phyloP scores from a whole-genome alignment of 208 protist species.

The Leishmania tropica region DNA sequence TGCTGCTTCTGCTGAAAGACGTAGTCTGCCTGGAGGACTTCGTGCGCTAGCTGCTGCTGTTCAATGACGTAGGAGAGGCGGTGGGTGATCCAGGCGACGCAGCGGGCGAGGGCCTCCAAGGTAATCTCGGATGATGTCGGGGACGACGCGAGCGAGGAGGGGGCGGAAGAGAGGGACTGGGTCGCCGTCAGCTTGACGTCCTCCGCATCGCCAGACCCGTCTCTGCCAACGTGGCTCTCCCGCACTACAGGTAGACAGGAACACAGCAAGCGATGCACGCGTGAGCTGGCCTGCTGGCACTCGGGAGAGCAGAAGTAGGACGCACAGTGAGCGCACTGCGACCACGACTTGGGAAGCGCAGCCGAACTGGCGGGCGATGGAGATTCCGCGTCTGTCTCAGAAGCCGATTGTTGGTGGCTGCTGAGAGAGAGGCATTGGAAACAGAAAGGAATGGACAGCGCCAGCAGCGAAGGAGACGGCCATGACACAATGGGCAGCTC shows the following conservation, averaged over 20 bases:
- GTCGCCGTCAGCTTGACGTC: neutral
- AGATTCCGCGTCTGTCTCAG: neutral
- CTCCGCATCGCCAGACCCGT: neutral
- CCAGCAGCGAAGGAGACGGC: constrained; percentile 46
- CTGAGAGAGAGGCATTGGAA: constrained; percentile 68
- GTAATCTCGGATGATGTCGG: constrained; percentile 39
- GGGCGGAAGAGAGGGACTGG: neutral
- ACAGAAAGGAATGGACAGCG: constrained; percentile 56
- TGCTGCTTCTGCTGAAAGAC: constrained; percentile 21
- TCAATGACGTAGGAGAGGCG: constrained; percentile 54
- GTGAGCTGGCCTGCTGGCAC: constrained; percentile 38
- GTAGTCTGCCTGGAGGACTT: constrained; percentile 43
- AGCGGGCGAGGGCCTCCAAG: constrained; percentile 65
- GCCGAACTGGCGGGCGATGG: neutral
- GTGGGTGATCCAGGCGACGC: constrained; percentile 54
- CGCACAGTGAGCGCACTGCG: constrained; percentile 41
- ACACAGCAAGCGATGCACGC: constrained; percentile 66
- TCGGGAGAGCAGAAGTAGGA: constrained; percentile 64
- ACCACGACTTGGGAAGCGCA: constrained; percentile 27
- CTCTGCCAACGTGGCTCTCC: neutral
- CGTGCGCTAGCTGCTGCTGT: constrained; percentile 44
- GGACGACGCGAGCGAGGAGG: neutral
- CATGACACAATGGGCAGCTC: constrained; percentile 79
- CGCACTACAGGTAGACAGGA: constrained; percentile 37
- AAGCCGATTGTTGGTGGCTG: neutral